A percentile compares a stretch with the other conserved stretches of the same genome.
These are phyloP conservation scores for Fusarium sp. DNA, from an alignment of 2,329 filamentous ascomycete genomes.

Conservation along the genomic window DNA sequence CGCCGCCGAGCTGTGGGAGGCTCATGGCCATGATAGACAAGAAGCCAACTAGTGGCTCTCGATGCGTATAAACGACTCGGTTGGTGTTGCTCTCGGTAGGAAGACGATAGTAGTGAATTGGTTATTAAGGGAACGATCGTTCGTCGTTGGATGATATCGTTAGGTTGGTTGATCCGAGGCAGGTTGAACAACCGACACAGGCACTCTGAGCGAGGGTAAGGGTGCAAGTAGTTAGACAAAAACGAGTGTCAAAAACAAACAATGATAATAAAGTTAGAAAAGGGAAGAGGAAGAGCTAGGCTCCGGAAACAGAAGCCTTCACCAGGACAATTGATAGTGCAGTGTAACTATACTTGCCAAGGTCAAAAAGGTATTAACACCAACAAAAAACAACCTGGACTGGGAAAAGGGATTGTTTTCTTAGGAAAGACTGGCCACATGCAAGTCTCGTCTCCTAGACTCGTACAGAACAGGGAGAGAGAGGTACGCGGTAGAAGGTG, in stretches of 20 bases:
- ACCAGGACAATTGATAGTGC: constrained; percentile 36
- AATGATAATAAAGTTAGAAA: constrained; percentile 26
- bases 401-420: constrained; percentile 51
- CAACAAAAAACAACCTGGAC: constrained; percentile 38
- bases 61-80: constrained; percentile 21
- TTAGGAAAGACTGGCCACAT: constrained; percentile 42
- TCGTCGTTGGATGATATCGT: constrained; percentile 17
- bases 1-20: constrained; percentile 62
- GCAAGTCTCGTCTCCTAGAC: constrained; percentile 35
- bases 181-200: constrained; percentile 17
- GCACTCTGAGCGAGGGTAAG: constrained; percentile 44
- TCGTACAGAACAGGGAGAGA: constrained; percentile 33
- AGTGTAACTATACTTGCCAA: constrained; percentile 29
- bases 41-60: constrained; percentile 49
- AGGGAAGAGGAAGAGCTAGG: constrained; percentile 28
- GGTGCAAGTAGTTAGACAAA: constrained; percentile 33
- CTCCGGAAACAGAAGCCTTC: constrained; percentile 40
- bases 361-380: constrained; percentile 33
- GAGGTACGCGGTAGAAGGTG: constrained; percentile 13
- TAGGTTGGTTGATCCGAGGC: constrained; percentile 14
- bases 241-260: constrained; percentile 47
- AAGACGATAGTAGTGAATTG: constrained; percentile 7
- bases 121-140: constrained; percentile 16
- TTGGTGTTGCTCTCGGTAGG: constrained; percentile 19
- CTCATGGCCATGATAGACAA: constrained; percentile 71